Conservation (phyloP, 129 eudicot genomes). For the Artemisia tridentata region DNA sequence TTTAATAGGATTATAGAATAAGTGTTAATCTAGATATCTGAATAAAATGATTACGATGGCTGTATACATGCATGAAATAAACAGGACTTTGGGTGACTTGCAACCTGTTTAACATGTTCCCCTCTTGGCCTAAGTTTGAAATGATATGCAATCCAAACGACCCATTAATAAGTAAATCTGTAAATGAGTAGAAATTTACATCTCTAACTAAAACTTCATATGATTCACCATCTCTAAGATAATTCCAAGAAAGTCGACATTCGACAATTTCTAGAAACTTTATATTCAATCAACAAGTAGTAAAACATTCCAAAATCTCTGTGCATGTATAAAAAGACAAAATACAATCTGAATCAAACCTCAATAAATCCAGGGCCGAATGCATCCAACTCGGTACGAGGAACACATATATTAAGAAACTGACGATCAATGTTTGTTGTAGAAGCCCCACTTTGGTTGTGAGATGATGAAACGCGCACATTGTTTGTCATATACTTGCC, state of each 20-base stretch:
- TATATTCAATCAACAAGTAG: not conserved
- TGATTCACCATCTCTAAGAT: not conserved
- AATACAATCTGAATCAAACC: constrained; percentile 41
- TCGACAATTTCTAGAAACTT: not conserved
- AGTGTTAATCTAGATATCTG: not conserved
- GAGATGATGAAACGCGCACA: constrained; percentile 39
- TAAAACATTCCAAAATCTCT: not conserved
- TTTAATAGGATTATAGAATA: no score
- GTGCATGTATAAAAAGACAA: constrained; percentile 8
- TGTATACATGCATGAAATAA: not conserved
- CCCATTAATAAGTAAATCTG: not conserved
- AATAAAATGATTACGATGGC: not conserved
- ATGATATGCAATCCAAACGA: not conserved
- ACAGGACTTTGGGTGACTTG: not conserved
- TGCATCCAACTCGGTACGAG: constrained; percentile 51
- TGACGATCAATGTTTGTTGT: constrained; percentile 45
- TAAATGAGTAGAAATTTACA: not conserved
- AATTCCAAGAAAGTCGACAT: not conserved
- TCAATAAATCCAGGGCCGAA: constrained; percentile 87
- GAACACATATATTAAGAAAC: constrained; percentile 54
- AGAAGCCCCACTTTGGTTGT: constrained; percentile 27
- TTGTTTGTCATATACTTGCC: constrained; percentile 68
- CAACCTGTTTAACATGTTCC: not conserved
- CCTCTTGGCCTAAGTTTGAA: not conserved
- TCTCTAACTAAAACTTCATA: constrained; percentile 3